These are phyloP conservation scores for Pseudozyma pruni DNA, from an alignment of 1,284 basidiomycete species.

Conservation along the genomic window DNA sequence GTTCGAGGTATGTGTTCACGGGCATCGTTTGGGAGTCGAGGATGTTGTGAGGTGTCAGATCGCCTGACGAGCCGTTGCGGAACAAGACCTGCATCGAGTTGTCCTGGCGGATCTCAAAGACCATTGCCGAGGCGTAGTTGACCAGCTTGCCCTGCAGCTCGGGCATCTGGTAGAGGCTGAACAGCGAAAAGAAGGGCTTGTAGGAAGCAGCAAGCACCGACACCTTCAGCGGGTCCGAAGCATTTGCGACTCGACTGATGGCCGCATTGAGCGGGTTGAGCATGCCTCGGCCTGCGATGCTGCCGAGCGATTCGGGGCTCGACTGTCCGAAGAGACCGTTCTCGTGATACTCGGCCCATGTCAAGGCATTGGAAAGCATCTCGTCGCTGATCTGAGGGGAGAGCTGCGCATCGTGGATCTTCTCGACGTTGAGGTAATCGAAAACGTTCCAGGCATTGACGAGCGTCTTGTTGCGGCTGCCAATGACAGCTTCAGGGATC, in stretches of 20 bases:
- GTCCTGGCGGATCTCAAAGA: conserved; percentile 75
- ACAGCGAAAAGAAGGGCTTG: conserved; percentile 87
- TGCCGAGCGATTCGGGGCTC: conserved; percentile 76
- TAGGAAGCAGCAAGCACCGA: conserved; percentile 79
- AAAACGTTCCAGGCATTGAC: conserved; percentile 78
- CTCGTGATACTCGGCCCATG: conserved; percentile 81
- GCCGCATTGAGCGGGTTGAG: conserved; percentile 77
- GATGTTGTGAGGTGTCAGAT: conserved; percentile 57
- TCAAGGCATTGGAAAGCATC: conserved; percentile 34
- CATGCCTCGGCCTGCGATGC: conserved; percentile 83
- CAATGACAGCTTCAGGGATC: conserved; percentile 75
- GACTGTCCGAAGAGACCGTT: conserved; percentile 78
- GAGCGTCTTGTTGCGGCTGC: conserved; percentile 75
- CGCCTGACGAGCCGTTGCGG: conserved; percentile 78
- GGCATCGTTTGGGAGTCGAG: conserved; percentile 71
- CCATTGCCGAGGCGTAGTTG: conserved; percentile 80
- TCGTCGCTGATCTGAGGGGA: conserved; percentile 37
- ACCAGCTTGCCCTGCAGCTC: conserved; percentile 70
- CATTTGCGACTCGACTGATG: conserved; percentile 80
- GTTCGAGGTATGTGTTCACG: conserved; percentile 80
- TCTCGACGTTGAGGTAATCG: conserved; percentile 76
- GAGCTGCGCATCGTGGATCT: conserved; percentile 71
- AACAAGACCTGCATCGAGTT: conserved; percentile 78
- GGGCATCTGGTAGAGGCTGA: conserved; percentile 73
- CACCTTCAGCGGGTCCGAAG: conserved; percentile 80